Base-by-base conservation (phyloP, 495 filamentous ascomycete genomes). In the Tuber umbilicatum region DNA sequence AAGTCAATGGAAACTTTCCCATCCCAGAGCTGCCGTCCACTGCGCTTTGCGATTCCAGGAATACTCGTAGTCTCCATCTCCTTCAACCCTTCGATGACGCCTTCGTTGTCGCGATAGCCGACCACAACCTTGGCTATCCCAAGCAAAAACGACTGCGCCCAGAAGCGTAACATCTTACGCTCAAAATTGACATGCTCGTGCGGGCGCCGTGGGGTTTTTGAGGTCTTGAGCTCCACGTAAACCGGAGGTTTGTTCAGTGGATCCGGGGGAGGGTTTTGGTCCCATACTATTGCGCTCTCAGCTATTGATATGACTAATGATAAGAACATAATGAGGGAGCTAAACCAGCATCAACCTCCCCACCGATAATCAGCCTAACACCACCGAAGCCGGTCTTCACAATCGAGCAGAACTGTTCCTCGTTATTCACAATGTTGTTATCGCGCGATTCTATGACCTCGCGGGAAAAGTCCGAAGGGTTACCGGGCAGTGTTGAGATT, bases 141-240 rank as follows among this genome's bases (percentile, higher is more conserved):
- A 1, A 99, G 88, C 0, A 99, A 86, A 81, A 97, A 99, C 2
- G 93, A 97, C 78, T 99, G 95, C 27, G 93, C 91, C 95, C 95
- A 99, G 85, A 93, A 97, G 75, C 94, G 96, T 76, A 97, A 86
- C 47, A 98, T 86, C 82, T 98, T 98, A 17, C 91, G 87, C 83
- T 99, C 92, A 79, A 91, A 97, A 71, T 90, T 91, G 27, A 90
- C 74, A 83, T 88, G 86, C 75, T 93, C 91, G 45, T 88, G 87
- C 1, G 90, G 86, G 45, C 85, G 87, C 39, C 84, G 84, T 45
- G 92, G 90, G 73, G 91, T 89, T n/a, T 89, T 90, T 2, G 89
- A 88, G 0, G 95, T 98, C 83, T 99, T 99, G 70, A 99, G 86
- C 83, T 99, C 95, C 23, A 99, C 90, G 90, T 94, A 99, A 75